These are phyloP conservation scores for Ajuga reptans DNA, from an alignment of 305 asterid genomes.

Conservation along the genomic window DNA sequence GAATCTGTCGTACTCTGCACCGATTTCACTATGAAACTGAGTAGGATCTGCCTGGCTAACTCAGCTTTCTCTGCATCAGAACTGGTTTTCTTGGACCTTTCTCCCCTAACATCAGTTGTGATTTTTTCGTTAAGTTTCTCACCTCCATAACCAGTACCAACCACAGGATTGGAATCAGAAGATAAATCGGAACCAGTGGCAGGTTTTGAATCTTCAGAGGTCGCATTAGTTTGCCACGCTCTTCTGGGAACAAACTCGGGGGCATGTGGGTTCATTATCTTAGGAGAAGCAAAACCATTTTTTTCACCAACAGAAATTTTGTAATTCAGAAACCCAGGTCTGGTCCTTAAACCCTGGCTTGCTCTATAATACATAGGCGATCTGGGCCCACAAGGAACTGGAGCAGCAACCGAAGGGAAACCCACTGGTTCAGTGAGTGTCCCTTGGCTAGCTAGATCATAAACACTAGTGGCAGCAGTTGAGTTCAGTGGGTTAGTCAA, in stretches of 20 bases:
- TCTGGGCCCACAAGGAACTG: constrained; percentile 96
- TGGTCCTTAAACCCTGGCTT: constrained; percentile 44
- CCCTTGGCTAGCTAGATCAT: constrained; percentile 59
- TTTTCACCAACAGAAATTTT: constrained; percentile 46
- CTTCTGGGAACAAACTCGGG: constrained; percentile 85
- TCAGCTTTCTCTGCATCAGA: constrained; percentile 77
- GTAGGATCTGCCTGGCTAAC: constrained; percentile 85
- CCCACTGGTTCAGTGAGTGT: constrained; percentile 50
- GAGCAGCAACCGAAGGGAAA: constrained; percentile 78
- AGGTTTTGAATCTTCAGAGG: constrained; percentile 43
- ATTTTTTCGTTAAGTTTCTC: constrained; percentile 44
- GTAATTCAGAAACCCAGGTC: constrained; percentile 54
- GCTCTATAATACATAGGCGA: constrained; percentile 74
- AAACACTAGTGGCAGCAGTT: constrained; percentile 48
- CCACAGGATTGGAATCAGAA: constrained; percentile 33
- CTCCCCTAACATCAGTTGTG: constrained; percentile 32
- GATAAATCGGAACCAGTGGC: constrained; percentile 37
- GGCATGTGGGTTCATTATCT: constrained; percentile 92
- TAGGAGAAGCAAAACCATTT: constrained; percentile 34
- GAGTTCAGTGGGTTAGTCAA: constrained; percentile 39
- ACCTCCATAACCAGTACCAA: constrained; percentile 30
- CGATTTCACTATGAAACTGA: constrained; percentile 90
- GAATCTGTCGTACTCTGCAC: constrained; percentile 65
- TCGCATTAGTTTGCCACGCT: constrained; percentile 45
- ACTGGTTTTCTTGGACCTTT: constrained; percentile 39